phyloP scores from a whole-genome alignment of 2,329 filamentous ascomycete genomes.

The Clonostachys sp. region DNA sequence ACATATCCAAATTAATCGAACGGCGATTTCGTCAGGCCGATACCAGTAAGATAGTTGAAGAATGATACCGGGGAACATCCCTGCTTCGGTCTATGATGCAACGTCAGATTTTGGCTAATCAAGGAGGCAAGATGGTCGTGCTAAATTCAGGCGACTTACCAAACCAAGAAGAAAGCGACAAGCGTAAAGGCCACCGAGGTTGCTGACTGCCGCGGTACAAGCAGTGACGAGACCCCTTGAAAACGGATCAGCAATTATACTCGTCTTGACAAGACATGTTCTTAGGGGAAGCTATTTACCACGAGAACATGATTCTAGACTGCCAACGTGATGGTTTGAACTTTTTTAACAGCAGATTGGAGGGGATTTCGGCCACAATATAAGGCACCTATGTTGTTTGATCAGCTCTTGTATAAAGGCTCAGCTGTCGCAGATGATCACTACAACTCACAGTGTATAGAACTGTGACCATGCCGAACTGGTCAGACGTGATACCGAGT shows the following conservation, averaged over 20 bases:
- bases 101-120: not conserved
- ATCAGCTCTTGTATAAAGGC: not conserved
- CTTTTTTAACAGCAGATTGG: constrained; percentile 30
- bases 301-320: constrained; percentile 32
- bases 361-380: constrained; percentile 30
- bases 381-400: constrained; percentile 22
- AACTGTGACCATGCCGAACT: constrained; percentile 30
- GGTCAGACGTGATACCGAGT: constrained; percentile 28
- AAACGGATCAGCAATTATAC: not conserved
- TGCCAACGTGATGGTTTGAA: constrained; percentile 32
- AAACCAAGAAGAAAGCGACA: constrained; percentile 26
- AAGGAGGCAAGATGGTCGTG: not conserved
- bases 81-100: constrained; percentile 23
- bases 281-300: constrained; percentile 24
- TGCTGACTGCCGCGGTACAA: constrained; percentile 16
- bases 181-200: constrained; percentile 27
- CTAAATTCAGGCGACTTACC: not conserved
- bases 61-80: constrained; percentile 34
- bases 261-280: not conserved
- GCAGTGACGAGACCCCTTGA: not conserved
- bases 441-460: constrained; percentile 28
- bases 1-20: constrained; percentile 39
- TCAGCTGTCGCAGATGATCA: not conserved
- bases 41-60: constrained; percentile 43
- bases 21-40: constrained; percentile 38